phyloP scores from a whole-genome alignment of 176 grass and related monocot species.

The Hordeum marinum region DNA sequence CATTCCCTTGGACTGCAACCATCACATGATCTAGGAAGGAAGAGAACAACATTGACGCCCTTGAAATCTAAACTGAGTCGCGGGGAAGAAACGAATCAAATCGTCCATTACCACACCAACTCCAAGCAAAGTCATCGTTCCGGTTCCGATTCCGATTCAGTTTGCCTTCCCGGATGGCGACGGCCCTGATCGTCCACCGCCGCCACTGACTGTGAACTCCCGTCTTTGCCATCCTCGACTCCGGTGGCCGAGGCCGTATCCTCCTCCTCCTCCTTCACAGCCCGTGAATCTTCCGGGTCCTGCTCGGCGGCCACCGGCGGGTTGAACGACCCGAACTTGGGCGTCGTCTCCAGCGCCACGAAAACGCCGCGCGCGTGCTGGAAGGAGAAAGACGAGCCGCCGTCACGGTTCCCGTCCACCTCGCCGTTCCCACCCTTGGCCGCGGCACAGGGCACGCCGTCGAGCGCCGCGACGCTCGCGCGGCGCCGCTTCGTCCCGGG shows the following conservation, averaged over 20 bases:
- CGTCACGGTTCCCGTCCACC: not conserved
- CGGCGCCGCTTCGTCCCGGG: conserved; percentile 57
- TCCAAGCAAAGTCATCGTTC: not conserved
- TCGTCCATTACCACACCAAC: not conserved
- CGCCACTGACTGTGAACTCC: not conserved
- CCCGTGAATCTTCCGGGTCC: not conserved
- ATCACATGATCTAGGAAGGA: not conserved
- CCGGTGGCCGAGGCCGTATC: not conserved
- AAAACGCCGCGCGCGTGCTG: conserved; percentile 47
- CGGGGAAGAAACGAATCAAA: not conserved
- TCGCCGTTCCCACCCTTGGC: not conserved
- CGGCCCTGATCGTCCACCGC: not conserved
- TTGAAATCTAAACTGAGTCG: not conserved
- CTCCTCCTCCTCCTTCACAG: not conserved
- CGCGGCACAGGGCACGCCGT: conserved; percentile 17
- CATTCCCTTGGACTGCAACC: not conserved
- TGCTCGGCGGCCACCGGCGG: conserved; percentile 8
- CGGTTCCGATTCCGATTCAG: conserved; percentile 9
- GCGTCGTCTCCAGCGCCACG: conserved; percentile 65
- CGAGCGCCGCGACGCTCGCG: conserved; percentile 54
- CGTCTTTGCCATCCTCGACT: not conserved
- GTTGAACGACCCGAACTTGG: conserved; percentile 89
- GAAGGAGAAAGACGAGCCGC: conserved; percentile 65
- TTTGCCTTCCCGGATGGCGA: not conserved
- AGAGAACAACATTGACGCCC: not conserved